Evolutionary conservation across 1,284 basidiomycete species (phyloP), one percentile per base, ranked within the genome.

Genomic region (Retiboletus flavoniger): DNA sequence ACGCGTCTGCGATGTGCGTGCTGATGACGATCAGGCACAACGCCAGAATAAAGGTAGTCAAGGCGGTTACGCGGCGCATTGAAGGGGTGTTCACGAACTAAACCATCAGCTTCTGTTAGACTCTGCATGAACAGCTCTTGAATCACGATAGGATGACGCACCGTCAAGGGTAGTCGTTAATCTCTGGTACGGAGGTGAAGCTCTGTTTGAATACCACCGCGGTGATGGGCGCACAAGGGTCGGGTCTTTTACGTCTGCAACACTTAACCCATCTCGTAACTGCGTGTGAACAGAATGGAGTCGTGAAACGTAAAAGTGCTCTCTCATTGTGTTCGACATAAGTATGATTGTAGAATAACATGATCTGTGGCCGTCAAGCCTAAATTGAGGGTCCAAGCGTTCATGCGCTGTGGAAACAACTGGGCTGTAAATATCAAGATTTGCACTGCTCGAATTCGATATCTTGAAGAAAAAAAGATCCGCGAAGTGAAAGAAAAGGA

Each of bases 251-350:
- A 32, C 21, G 43, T 31, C 24, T 45, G 50, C 10, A 31, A 19
- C 39, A 7, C 34, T 13, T 40, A 24, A 24, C 39, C 39, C 11
- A 4, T 13, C 39, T 24, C 11, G 39, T 21, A 24, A 24, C 7
- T 24, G 7, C 21, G 41, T 50, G 32, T 31, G 39, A 28, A 41
- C 28, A 24, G 24, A 52, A 52, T 35, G 29, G 51, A 53, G 47
- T 26, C 6, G 8, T 17, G 28, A 17, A 19, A 13, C 14, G n/a
- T 6, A 26, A 11, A 47, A 28, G 39, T 10, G 13, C 7, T 6
- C 39, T 6, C 24, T 52, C 35, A 47, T 43, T 53, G 40, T 48
- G n/a, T n/a, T 28, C 14, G 21, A 43, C 40, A 24, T 14, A 19
- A 8, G n/a, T n/a, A n/a, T n/a, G n/a, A n/a, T n/a, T n/a, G n/a